Percentiles rank a stretch among this genome's conserved stretches.
These are phyloP conservation scores for Akanthomyces muscarius DNA, from an alignment of 2,329 filamentous ascomycete species.

Conservation along the genomic window DNA sequence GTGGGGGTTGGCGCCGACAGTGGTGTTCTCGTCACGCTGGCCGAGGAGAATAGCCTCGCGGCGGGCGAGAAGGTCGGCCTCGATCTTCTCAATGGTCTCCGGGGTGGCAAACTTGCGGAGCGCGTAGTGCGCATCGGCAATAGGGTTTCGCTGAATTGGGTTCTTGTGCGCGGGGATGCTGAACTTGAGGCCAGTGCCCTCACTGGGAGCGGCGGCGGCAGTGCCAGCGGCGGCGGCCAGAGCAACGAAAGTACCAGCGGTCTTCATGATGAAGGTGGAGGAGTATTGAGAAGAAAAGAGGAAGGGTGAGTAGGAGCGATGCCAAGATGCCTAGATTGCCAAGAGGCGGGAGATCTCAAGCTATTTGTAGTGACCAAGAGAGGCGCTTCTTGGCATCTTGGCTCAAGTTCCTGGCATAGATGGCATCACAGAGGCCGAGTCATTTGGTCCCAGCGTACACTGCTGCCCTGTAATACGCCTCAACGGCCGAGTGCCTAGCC, in stretches of 20 bases:
- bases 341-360: background rate
- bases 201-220: slow-evolving; percentile 1
- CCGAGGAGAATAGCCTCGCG: background rate
- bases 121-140: background rate
- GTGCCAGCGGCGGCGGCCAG: slow-evolving; percentile 14
- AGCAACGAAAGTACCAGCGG: slow-evolving; percentile 7
- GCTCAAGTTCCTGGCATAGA: background rate
- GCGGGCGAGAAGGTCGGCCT: slow-evolving; percentile 1
- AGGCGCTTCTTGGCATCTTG: slow-evolving; percentile 5
- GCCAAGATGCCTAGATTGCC: background rate
- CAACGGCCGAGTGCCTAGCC: background rate
- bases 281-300: background rate
- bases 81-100: background rate
- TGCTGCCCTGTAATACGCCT: background rate
- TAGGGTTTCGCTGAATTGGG: background rate
- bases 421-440: background rate
- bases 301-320: background rate
- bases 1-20: slow-evolving; percentile 8
- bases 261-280: slow-evolving; percentile 10
- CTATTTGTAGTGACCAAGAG: slow-evolving; percentile 3
- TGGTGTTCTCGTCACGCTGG: slow-evolving; percentile 6
- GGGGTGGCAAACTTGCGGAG: slow-evolving; percentile 10
- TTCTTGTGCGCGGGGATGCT: slow-evolving; percentile 10
- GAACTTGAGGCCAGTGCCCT: slow-evolving; percentile 7
- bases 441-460: background rate